Evolutionary conservation across 2,329 filamentous ascomycete genomes (phyloP), one percentile per base, ranked within the genome.

Genomic region (Penicillium thymicola): DNA sequence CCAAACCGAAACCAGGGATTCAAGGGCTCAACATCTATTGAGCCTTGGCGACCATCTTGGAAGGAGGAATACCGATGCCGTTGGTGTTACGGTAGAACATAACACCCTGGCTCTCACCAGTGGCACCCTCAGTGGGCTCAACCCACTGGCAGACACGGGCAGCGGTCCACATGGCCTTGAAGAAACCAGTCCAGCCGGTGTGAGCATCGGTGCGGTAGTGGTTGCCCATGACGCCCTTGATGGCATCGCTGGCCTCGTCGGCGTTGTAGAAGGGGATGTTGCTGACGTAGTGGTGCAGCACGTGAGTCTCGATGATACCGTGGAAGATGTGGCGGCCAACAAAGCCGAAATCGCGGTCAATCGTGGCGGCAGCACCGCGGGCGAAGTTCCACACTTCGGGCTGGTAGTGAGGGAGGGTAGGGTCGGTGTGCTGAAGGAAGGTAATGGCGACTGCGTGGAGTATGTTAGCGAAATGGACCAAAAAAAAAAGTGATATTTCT

Each of bases 191-290:
- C 37, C 89, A 78, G 45, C 94, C 94, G 55, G 82, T 92, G 75
- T 85, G 76, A 59, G 85, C 87, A 67, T 99, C 89, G 51, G 89
- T 80, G 63, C 92, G 90, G 82, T 99, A 99, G 83, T 99, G 94
- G 70, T 83, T 82, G 75, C 94, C 94, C 93, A 99, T 97, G 75
- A 99, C 82, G 59, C 85, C 85, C 83, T 92, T 92, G 83, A 97
- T 96, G 70, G 92, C 92, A 67, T 97, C 92, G 67, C 87, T 89
- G 56, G 93, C 92, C 80, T 97, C 92, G 67, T 96, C 92, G 71
- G 92, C 93, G 76, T 97, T 84, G 81, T 97, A 97, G 80, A 97
- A 97, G 61, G 93, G 93, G 65, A 97, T 97, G 70, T 86, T 90
- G 78, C 89, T 93, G 74, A 97, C 86, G 78, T 96, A 97, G 84